Base-by-base conservation (phyloP, 306 rosid species). In the Trichosanthes cucumerina region DNA sequence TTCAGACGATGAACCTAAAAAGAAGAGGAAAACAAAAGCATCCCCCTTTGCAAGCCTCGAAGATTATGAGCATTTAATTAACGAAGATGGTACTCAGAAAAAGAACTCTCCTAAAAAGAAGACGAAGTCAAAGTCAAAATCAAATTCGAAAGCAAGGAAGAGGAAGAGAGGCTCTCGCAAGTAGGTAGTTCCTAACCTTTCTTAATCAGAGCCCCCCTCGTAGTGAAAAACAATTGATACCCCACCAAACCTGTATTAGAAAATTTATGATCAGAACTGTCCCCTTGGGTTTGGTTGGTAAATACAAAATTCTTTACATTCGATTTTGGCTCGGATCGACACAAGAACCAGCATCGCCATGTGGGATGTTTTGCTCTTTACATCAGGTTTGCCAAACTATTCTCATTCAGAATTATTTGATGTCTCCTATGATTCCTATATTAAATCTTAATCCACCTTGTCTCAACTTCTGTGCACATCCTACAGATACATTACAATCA, bases 41-140 rank as follows among this genome's bases (percentile, higher is more conserved):
- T 90, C 98, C 46, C 93, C 97, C 4, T 91, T 96, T 76, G 98
- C 99, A 60, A 92, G 97, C 78, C 60, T 87, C 15, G 98, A 96
- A 79, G 96, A 90, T 13, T 96, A 87, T 82, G 96, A 92, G 80
- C 98, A 96, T 85, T 34, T 96, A 71, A 26, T 96, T 56, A 87
- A 80, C 28, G 87, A 86, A 57, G 82, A 72, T 9, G 52, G 15
- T 76, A 33, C 68, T 14, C 50, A 64, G 3, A 84, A 71, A 77
- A 75, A 90, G 36, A 60, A 81, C 47, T 46, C 90, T 58, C 21
- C 86, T 7, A 58, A 66, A 9, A 86, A 73, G 81, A 84, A 77
- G 80, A 0, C 57, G 0, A 63, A 63, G 70, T 39, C 47, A 2
- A 69, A 69, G 21, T 87, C 84, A 15, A 86, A 84, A 62, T 41